phyloP scores from a whole-genome alignment of 202 grass and related monocot species.

The Eragrostis tef region DNA sequence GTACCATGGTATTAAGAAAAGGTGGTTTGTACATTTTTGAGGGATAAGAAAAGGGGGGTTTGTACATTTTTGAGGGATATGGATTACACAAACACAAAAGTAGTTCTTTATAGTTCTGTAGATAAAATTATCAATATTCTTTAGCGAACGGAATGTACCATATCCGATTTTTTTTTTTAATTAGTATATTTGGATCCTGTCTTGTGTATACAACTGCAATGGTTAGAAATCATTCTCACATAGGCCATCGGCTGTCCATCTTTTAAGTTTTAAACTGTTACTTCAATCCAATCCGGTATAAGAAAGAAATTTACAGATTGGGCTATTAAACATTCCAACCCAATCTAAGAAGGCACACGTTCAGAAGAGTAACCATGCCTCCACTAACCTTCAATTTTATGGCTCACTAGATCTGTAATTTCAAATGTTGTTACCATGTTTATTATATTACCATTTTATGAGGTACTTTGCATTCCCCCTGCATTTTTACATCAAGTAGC shows the following conservation, averaged over 20 bases:
- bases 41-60: too few species aligned
- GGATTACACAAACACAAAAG: neutral
- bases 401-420: neutral
- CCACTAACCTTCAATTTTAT: neutral
- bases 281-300: neutral
- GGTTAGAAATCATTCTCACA: neutral
- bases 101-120: neutral
- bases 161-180: too few species aligned
- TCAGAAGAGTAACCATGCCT: too few species aligned
- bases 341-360: too few species aligned
- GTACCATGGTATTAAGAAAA: constrained; percentile 8
- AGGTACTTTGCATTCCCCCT: too few species aligned
- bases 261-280: neutral
- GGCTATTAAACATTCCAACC: neutral
- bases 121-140: constrained; percentile 6
- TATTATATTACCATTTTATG: too few species aligned
- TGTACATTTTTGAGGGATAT: neutral
- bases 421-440: neutral
- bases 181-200: neutral
- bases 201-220: neutral
- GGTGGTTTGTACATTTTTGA: too few species aligned
- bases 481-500: too few species aligned
- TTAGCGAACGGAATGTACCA: neutral
- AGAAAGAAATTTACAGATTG: neutral
- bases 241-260: too few species aligned